phyloP scores from a whole-genome alignment of 2,329 filamentous ascomycete species.

The Colletotrichum magnum region DNA sequence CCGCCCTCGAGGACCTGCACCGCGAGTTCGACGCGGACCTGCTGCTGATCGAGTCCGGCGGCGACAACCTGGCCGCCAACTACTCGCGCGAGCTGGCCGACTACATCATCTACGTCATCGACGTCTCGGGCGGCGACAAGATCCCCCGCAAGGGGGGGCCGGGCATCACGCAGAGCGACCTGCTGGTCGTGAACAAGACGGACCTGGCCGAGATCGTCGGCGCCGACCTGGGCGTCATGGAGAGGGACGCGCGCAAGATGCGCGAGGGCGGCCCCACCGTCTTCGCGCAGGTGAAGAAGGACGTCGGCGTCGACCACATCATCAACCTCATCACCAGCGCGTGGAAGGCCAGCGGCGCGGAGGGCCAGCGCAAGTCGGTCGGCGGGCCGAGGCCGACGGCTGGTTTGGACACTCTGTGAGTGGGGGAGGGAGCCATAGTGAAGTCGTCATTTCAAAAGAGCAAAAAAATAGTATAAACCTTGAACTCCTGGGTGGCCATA shows the following conservation, averaged over 20 bases:
- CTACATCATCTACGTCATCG: slow-evolving; percentile 98
- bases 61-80: slow-evolving; percentile 97
- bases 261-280: slow-evolving; percentile 95
- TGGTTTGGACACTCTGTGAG: slow-evolving; percentile 63
- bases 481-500: slow-evolving; percentile 34
- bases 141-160: slow-evolving; percentile 95
- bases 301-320: slow-evolving; percentile 87
- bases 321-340: slow-evolving; percentile 90
- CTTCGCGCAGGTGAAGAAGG: slow-evolving; percentile 97
- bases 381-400: slow-evolving; percentile 72
- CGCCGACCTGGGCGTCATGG: slow-evolving; percentile 93
- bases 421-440: background rate
- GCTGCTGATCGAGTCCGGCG: slow-evolving; percentile 93
- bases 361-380: slow-evolving; percentile 66
- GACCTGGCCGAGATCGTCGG: slow-evolving; percentile 92
- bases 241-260: slow-evolving; percentile 94
- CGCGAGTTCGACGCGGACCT: slow-evolving; percentile 83
- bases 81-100: slow-evolving; percentile 96
- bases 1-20: slow-evolving; percentile 91
- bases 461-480: slow-evolving; percentile 23
- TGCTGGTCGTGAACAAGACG: slow-evolving; percentile 97
- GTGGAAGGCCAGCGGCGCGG: slow-evolving; percentile 91
- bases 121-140: slow-evolving; percentile 97
- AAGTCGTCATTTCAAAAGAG: background rate
- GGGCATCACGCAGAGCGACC: slow-evolving; percentile 95